These are phyloP conservation scores for Picocystis sp. DNA, from an alignment of 163 green algal genomes.

Conservation along the genomic window DNA sequence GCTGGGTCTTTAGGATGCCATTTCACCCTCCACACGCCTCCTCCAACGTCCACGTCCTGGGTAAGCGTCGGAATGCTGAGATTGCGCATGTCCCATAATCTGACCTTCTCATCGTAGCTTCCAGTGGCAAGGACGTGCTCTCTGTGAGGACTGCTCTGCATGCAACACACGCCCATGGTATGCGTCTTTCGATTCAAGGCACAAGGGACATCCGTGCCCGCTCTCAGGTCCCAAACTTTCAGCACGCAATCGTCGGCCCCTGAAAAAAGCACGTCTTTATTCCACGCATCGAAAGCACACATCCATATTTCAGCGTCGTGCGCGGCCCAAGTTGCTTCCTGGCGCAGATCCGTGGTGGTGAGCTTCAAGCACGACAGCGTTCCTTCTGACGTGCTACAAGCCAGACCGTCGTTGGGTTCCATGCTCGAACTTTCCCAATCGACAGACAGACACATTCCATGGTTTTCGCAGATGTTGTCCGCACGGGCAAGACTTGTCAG, in stretches of 20 bases:
- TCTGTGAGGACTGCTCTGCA: constrained; percentile 31
- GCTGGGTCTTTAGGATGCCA: constrained; percentile 51
- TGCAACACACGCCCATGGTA: constrained; percentile 63
- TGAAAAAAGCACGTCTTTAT: constrained; percentile 47
- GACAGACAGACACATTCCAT: too few relatives aligned
- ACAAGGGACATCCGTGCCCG: background rate
- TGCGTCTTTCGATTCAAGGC: constrained; percentile 39
- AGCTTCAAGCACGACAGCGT: too few relatives aligned
- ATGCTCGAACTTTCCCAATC: too few relatives aligned
- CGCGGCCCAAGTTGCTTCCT: constrained; percentile 25
- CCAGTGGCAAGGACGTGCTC: constrained; percentile 52
- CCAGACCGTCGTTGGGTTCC: too few relatives aligned
- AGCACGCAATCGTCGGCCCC: constrained; percentile 69
- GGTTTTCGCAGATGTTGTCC: too few relatives aligned
- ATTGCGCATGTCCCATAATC: constrained; percentile 64
- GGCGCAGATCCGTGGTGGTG: too few relatives aligned
- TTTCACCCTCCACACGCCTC: constrained; percentile 78
- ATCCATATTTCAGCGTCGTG: constrained; percentile 65
- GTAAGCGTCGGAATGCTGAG: constrained; percentile 22
- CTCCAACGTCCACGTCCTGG: constrained; percentile 40
- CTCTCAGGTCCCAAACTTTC: constrained; percentile 57
- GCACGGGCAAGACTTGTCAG: too few relatives aligned
- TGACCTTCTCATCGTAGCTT: constrained; percentile 65
- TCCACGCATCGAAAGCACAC: constrained; percentile 27
- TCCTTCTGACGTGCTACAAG: too few relatives aligned